phyloP scores from a whole-genome alignment of 1,139 yeast genomes.

The Yamadazyma atlantica region DNA sequence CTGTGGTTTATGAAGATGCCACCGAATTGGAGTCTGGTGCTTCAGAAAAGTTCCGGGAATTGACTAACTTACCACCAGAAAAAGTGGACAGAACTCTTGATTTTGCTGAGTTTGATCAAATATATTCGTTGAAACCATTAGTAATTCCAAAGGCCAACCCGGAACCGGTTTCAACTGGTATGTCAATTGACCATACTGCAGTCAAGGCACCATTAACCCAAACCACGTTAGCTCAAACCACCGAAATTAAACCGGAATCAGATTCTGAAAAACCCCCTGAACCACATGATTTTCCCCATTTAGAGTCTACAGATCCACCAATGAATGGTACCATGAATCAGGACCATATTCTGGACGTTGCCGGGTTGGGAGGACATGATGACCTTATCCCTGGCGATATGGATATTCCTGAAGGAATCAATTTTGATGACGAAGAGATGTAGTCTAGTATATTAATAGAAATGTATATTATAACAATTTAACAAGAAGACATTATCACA shows the following conservation, averaged over 20 bases:
- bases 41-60: conserved; percentile 29
- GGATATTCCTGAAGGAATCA: conserved; percentile 1
- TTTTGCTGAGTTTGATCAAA: conserved; percentile 50
- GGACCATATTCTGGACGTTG: not conserved
- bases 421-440: conserved; percentile 1
- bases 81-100: conserved; percentile 38
- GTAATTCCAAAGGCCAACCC: conserved; percentile 1
- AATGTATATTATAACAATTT: not conserved
- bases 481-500: not conserved
- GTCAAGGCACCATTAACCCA: not conserved
- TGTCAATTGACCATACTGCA: not conserved
- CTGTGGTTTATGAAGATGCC: conserved; percentile 80
- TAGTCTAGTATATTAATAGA: not conserved
- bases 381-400: not conserved
- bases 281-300: not conserved
- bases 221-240: no score
- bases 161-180: not conserved
- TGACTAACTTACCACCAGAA: conserved; percentile 21
- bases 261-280: not conserved
- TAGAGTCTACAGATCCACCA: not conserved
- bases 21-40: conserved; percentile 56
- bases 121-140: conserved; percentile 43
- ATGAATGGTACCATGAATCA: not conserved
- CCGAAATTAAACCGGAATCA: not conserved
- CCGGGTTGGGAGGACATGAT: not conserved